Percentiles rank a stretch among this genome's conserved stretches.
Evolutionary conservation across 257 asterid genomes (phyloP).

Genomic region (Cruciata laevipes): DNA sequence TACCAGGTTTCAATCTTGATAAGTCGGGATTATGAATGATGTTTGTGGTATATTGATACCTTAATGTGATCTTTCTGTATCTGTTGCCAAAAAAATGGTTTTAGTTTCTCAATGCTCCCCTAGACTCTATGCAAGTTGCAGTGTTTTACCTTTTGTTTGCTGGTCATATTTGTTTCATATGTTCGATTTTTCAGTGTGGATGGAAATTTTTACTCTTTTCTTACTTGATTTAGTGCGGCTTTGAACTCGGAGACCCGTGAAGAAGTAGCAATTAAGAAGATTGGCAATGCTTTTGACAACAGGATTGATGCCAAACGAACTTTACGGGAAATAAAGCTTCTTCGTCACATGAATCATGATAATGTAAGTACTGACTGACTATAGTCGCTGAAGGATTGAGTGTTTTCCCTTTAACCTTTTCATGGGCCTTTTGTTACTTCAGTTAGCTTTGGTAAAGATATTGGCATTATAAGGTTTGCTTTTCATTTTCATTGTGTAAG

Average conservation of each 20-base stretch:
- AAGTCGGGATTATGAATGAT: not conserved
- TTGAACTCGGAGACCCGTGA: constrained; percentile 86
- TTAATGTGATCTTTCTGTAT: not conserved
- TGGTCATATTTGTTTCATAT: not conserved
- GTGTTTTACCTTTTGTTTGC: not conserved
- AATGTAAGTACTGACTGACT: constrained; percentile 41
- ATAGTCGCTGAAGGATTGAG: not conserved
- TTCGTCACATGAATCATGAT: constrained; percentile 88
- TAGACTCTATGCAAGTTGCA: not conserved
- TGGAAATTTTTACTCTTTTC: constrained; percentile 23
- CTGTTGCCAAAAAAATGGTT: not conserved
- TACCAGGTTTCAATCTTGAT: not conserved
- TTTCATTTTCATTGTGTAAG: not conserved
- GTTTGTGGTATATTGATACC: not conserved
- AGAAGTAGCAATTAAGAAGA: constrained; percentile 97
- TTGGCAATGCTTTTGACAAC: constrained; percentile 97
- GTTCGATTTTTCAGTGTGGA: constrained; percentile 4
- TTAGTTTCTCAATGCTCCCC: not conserved
- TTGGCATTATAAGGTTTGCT: not conserved
- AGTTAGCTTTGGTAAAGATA: not conserved
- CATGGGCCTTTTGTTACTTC: not conserved
- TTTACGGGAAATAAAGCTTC: constrained; percentile 85
- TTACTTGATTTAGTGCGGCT: constrained; percentile 64
- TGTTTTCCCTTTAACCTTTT: not conserved
- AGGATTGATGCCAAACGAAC: constrained; percentile 94